Evolutionary conservation across 129 eudicot species (phyloP), one percentile per base, ranked within the genome.

Genomic region (Daucus carota): DNA sequence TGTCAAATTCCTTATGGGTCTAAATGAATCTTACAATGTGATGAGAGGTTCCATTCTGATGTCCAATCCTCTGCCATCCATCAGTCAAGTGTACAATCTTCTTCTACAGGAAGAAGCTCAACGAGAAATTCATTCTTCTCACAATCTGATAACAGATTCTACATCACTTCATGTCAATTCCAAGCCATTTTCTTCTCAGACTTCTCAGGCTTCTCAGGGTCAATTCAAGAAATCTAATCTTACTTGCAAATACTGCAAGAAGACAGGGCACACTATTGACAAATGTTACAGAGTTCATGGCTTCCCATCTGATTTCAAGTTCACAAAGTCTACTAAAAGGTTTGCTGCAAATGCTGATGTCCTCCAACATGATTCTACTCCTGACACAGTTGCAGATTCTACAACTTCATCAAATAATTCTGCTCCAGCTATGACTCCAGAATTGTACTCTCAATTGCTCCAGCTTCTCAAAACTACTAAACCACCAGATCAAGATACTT

Each of bases 261-360:
- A 75, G 1, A 1, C 78, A 3, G 78, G 78, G 1, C 78, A 75
- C 16, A 16, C 28, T 0, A 24, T 42, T 1, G 41, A 57, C 8
- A 75, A 75, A 7, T 57, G 78, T 32, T 75, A 75, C 17, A 31
- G 72, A 4, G 7, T 75, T 6, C 44, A 29, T 75, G 72, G 78
- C 4, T 75, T 75, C 22, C 78, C 72, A 8, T 33, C 10, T 45
- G 78, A 75, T 20, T 75, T 75, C 36, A 75, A 75, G 50, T 75
- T 75, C 29, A 75, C 50, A 10, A 75, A 75, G 36, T n/a, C n/a
- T n/a, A 20, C 1, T 1, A 74, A 48, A 10, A 47, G 29, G 34
- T 1, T 46, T n/a, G 43, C 66, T n/a, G 77, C 57, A 6, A 74
- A 45, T 74, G 77, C 32, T 28, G 59, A 38, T n/a, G n/a, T n/a